Evolutionary conservation across 495 filamentous ascomycete genomes (phyloP), one percentile per base, ranked within the genome.

Genomic region (Penicillium pancosmium): DNA sequence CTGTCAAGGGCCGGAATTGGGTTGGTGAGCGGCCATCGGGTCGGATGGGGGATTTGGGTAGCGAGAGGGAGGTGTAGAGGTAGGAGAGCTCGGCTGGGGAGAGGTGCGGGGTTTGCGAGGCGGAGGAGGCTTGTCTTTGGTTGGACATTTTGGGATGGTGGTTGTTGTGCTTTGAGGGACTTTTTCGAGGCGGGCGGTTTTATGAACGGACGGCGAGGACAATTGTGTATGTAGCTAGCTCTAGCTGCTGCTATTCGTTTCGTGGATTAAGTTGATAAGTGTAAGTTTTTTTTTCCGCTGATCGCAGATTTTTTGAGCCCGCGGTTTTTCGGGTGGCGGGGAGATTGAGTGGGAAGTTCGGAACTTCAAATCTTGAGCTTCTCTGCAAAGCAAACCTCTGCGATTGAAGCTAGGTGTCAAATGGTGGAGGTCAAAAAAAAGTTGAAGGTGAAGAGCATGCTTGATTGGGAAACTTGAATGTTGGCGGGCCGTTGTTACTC

Each of bases 11-110:
- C 3, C 94, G 92, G 80, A 98, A 98, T 68, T 95, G 90, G 15
- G 86, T 89, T 7, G 91, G 80, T 19, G 85, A 79, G 70, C 93
- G 91, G 59, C 85, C 86, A 71, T 98, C 94, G 19, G 93, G 91
- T 27, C 94, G 93, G 68, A 98, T 88, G 7, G 94, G 91, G n/a
- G 86, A 88, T 13, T 75, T 73, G 34, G 87, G 83, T 41, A 81
- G 80, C 11, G 84, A 80, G 65, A 98, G 91, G 4, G 94, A 94
- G 54, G 87, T 84, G 83, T 93, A 92, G 49, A 97, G 86, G 82
- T 96, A 98, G 71, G 93, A 91, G 64, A 98, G 91, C 74, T 98
- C 95, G 63, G 94, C 91, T 41, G 93, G 93, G 19, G 92, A 97
- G 75, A 98, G 87, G 64, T 90, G 86, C 21, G 77, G 80, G 47